Conservation (phyloP, 1,139 yeast genomes). For the Pichia norvegensis region DNA sequence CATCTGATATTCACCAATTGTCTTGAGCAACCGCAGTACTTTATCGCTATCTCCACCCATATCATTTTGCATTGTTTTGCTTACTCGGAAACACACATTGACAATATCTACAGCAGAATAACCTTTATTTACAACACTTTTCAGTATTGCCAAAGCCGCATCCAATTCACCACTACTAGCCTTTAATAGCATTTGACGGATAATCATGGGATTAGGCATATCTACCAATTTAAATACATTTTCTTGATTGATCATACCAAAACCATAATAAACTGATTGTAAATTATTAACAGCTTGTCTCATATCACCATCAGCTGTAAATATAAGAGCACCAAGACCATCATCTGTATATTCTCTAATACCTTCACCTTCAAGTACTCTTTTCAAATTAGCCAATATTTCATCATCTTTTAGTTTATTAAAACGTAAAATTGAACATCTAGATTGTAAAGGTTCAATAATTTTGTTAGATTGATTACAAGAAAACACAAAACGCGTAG, state of each 20-base stretch:
- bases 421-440: constrained; percentile 91
- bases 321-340: constrained; percentile 89
- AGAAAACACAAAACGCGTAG: constrained; percentile 96
- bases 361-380: constrained; percentile 57
- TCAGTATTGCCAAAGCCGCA: constrained; percentile 58
- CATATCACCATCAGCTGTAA: constrained; percentile 98
- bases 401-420: constrained; percentile 78
- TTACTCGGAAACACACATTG: constrained; percentile 29
- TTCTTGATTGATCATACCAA: constrained; percentile 79
- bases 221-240: constrained; percentile 95
- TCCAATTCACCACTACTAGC: constrained; percentile 42
- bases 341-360: constrained; percentile 58
- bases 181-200: constrained; percentile 60
- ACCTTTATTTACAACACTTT: constrained; percentile 77
- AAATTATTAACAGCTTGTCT: constrained; percentile 93
- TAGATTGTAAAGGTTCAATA: constrained; percentile 91
- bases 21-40: constrained; percentile 69
- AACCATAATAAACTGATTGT: constrained; percentile 92
- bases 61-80: not conserved
- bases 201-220: constrained; percentile 88
- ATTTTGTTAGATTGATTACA: constrained; percentile 92
- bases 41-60: constrained; percentile 54
- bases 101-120: constrained; percentile 83
- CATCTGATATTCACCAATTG: constrained; percentile 88
- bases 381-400: constrained; percentile 67